Percentiles rank a stretch among this genome's conserved stretches.
Conservation (phyloP, 1,139 yeast genomes). For the Scheffersomyces stambukii region DNA sequence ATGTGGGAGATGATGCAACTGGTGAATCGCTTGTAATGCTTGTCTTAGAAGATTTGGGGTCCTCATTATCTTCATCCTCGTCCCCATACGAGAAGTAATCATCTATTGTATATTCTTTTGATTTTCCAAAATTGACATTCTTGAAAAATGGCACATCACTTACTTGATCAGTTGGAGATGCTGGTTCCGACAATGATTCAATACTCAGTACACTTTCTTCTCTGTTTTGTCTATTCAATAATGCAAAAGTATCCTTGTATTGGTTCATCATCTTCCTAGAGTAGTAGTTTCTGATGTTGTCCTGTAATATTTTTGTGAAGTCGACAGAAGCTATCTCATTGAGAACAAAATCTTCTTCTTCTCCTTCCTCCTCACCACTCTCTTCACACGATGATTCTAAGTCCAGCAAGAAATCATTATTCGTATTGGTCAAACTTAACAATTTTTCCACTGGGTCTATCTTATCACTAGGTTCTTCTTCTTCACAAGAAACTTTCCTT, state of each 20-base stretch:
- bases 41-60: conserved; percentile 3
- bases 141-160: conserved; percentile 32
- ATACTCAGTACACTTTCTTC: no score
- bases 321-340: conserved; percentile 22
- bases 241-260: conserved; percentile 26
- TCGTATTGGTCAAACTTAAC: conserved; percentile 32
- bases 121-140: conserved; percentile 34
- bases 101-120: conserved; percentile 32
- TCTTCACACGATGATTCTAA: conserved; percentile 8
- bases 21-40: conserved; percentile 8
- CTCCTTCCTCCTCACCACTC: conserved; percentile 9
- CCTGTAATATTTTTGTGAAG: conserved; percentile 38
- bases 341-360: conserved; percentile 6
- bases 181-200: no score
- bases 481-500: conserved; percentile 12
- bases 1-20: conserved; percentile 15
- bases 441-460: conserved; percentile 45
- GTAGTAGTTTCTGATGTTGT: conserved; percentile 34
- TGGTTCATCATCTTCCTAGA: conserved; percentile 11
- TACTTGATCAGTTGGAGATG: conserved; percentile 3
- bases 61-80: conserved; percentile 13
- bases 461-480: conserved; percentile 18
- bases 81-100: conserved; percentile 36
- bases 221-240: conserved; percentile 21
- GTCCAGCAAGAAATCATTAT: conserved; percentile 14